Evolutionary conservation across 2,329 filamentous ascomycete species (phyloP).

Genomic region (Tympanopsis confertula): DNA sequence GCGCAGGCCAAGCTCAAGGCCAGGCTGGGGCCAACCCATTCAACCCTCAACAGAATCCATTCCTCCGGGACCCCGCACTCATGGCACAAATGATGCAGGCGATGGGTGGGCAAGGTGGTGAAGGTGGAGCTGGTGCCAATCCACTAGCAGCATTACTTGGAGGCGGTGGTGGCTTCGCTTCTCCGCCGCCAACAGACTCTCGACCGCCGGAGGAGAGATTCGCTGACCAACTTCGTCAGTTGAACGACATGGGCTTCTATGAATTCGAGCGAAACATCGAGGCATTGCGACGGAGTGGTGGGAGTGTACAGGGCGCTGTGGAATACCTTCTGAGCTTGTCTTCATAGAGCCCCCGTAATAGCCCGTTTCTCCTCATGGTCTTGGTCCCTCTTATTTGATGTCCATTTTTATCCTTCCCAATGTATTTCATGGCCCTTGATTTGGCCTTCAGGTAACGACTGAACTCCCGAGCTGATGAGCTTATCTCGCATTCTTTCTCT

Average conservation of each 20-base stretch:
- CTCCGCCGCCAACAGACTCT: conserved; percentile 59
- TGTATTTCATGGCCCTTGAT: too few relatives aligned
- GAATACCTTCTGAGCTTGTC: conserved; percentile 50
- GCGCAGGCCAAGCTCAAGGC: neutral
- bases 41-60: conserved; percentile 1
- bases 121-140: neutral
- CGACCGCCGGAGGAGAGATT: conserved; percentile 90
- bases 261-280: conserved; percentile 91
- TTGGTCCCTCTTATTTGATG: too few relatives aligned
- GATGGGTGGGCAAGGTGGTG: neutral
- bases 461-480: too few relatives aligned
- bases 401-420: too few relatives aligned
- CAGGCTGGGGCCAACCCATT: neutral
- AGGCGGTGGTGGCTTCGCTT: conserved; percentile 16
- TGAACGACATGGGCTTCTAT: conserved; percentile 98
- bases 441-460: too few relatives aligned
- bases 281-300: conserved; percentile 76
- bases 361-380: too few relatives aligned
- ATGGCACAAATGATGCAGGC: conserved; percentile 1
- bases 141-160: neutral
- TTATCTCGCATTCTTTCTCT: too few relatives aligned
- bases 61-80: neutral
- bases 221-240: conserved; percentile 74
- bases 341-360: too few relatives aligned
- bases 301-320: conserved; percentile 85